Percentiles rank a stretch among this genome's conserved stretches.
These are phyloP conservation scores for Botrytis porri DNA, from an alignment of 2,329 filamentous ascomycete genomes.

Conservation along the genomic window DNA sequence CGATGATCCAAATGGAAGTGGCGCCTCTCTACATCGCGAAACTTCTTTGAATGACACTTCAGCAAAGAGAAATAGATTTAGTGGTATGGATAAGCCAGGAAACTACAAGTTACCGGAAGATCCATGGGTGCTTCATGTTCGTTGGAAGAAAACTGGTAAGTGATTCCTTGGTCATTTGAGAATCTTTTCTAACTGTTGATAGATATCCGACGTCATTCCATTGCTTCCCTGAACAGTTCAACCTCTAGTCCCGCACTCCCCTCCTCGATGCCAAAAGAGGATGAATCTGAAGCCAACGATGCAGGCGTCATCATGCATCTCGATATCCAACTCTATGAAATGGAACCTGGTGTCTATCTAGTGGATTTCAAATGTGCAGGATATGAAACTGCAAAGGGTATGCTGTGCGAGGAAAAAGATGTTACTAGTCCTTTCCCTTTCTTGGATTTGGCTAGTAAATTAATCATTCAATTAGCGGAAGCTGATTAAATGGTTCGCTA, in stretches of 20 bases:
- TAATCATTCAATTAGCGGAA: constrained; percentile 91
- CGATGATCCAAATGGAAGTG: constrained; percentile 38
- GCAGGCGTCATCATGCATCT: constrained; percentile 77
- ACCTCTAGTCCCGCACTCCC: constrained; percentile 32
- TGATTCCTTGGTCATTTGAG: constrained; percentile 50
- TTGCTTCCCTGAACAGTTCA: constrained; percentile 38
- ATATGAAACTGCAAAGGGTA: constrained; percentile 78
- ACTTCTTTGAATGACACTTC: constrained; percentile 37
- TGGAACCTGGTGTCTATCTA: constrained; percentile 88
- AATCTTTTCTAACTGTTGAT: constrained; percentile 47
- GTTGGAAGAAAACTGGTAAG: constrained; percentile 81
- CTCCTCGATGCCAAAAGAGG: constrained; percentile 19
- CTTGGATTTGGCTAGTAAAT: constrained; percentile 83
- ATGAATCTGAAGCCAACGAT: constrained; percentile 30
- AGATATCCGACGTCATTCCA: constrained; percentile 44
- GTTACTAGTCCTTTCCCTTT: constrained; percentile 95
- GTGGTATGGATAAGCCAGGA: constrained; percentile 49
- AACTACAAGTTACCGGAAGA: constrained; percentile 87
- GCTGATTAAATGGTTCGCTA: constrained; percentile 51
- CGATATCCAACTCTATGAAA: constrained; percentile 93
- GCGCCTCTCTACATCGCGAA: constrained; percentile 40
- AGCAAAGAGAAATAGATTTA: constrained; percentile 35
- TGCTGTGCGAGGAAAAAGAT: constrained; percentile 83
- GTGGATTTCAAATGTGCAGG: constrained; percentile 99
- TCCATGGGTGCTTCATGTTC: constrained; percentile 89